Evolutionary conservation across 805 yeast species (phyloP), one percentile per base, ranked within the genome.

Genomic region (Starmerella riodocensis): DNA sequence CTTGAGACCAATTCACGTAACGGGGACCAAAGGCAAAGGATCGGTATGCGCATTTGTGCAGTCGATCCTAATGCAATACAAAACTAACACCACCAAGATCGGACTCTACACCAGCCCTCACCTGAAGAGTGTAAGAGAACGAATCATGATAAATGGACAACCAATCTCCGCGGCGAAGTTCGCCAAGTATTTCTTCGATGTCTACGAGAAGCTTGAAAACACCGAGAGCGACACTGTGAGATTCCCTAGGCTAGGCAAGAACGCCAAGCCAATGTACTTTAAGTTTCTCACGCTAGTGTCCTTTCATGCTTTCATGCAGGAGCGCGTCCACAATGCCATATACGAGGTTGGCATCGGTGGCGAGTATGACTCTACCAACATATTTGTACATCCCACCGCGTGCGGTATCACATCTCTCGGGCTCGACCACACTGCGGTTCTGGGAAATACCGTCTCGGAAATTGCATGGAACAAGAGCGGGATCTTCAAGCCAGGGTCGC

Each of bases 261-360:
- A 74, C 8, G 69, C 74, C 42, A 85, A 81, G 56, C 98, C 98
- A 12, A 88, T 84, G 56, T 91, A 91, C 58, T 91, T 91, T 70
- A 77, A 93, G 55, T 93, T 73, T 59, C 63, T 91, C 56, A 91
- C 99, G 0, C 61, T 93, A 14, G 59, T 91, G 43, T 83, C 96
- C 3, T 91, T 85, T 64, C 95, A 93, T 57, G 79, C 84, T 1
- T 93, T 93, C 52, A 57, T 83, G 61, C 69, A 73, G 39, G 98
- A 91, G 60, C 79, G 81, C 2, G 86, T 91, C n/a, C 81, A 85
- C 54, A 73, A 94, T 26, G 96, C 97, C 11, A 78, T 91, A 28
- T 85, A 82, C 55, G 99, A 91, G 58, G 99, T 93, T 23, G 99
- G 99, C 18, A 94, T 91, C 34, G 99, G 99, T 22, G 99, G 99